Evolutionary conservation across 2,329 filamentous ascomycete genomes (phyloP).

Genomic region (Colletotrichum melonis): DNA sequence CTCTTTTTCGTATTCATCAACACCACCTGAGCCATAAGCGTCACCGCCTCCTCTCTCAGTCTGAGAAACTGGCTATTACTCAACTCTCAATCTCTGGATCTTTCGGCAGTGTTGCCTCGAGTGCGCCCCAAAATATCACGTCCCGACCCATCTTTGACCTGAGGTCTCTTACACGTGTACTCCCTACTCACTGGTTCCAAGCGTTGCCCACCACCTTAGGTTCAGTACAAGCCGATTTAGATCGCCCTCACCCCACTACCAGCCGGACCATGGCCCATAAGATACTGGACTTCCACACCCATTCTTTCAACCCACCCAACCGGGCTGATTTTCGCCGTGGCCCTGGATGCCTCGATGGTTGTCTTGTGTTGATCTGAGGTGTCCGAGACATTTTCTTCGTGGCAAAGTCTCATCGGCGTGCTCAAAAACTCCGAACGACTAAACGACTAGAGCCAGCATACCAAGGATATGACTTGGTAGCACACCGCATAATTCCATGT

Average conservation of each 20-base stretch:
- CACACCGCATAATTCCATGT: slow-evolving; percentile 8
- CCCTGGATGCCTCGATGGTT: slow-evolving; percentile 10
- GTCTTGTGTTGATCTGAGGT: slow-evolving; percentile 27
- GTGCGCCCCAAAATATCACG: not conserved
- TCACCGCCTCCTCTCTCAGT: not conserved
- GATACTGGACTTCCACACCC: not conserved
- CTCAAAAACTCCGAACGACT: not conserved
- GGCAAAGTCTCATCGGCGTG: not conserved
- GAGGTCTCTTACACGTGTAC: not conserved
- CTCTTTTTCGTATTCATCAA: slow-evolving; percentile 1
- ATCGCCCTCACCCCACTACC: not conserved
- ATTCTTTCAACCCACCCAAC: not conserved
- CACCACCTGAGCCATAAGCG: not conserved
- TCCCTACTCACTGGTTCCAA: not conserved
- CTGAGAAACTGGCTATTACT: not conserved
- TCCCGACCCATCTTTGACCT: not conserved
- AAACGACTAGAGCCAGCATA: not conserved
- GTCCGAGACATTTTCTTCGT: slow-evolving; percentile 13
- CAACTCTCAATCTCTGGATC: not conserved
- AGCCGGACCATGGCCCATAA: not conserved
- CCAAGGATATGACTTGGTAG: not conserved
- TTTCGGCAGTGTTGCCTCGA: not conserved
- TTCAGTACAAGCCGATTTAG: slow-evolving; percentile 1
- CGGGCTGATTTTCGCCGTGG: not conserved
- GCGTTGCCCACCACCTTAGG: slow-evolving; percentile 12